Percentiles rank a stretch among this genome's conserved stretches.
Evolutionary conservation across 2,329 filamentous ascomycete species (phyloP).

Genomic region (Stachybotrys chlorohalonatus): DNA sequence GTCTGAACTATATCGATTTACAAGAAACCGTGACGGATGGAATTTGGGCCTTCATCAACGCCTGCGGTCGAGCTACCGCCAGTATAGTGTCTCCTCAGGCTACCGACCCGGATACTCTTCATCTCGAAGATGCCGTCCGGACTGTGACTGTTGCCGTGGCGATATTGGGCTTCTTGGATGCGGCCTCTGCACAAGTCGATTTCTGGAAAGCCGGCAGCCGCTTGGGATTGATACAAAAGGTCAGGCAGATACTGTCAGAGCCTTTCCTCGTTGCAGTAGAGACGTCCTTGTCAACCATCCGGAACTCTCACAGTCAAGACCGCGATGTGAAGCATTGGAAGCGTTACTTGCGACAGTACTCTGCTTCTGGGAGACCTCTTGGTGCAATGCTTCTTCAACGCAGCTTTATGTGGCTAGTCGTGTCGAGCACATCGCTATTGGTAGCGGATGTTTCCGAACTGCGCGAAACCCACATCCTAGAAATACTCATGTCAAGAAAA

Average conservation of each 20-base stretch:
- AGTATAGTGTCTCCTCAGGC: constrained; percentile 42
- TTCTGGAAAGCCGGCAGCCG: constrained; percentile 77
- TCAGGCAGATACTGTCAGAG: constrained; percentile 71
- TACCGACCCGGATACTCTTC: constrained; percentile 47
- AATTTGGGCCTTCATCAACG: constrained; percentile 63
- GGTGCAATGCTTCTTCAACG: constrained; percentile 87
- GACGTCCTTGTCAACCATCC: constrained; percentile 80
- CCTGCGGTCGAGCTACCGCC: constrained; percentile 56
- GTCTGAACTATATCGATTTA: constrained; percentile 60
- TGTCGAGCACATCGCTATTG: constrained; percentile 67
- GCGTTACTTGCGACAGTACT: constrained; percentile 74
- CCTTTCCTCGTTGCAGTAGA: constrained; percentile 79
- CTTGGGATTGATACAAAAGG: constrained; percentile 59
- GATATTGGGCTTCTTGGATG: constrained; percentile 82
- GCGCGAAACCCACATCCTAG: constrained; percentile 57
- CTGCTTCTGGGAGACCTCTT: constrained; percentile 67
- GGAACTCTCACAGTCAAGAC: constrained; percentile 63
- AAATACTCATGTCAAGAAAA: constrained; percentile 57
- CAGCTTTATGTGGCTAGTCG: constrained; percentile 78
- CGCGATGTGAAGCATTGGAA: constrained; percentile 75
- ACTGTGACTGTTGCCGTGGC: constrained; percentile 74
- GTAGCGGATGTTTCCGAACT: constrained; percentile 53
- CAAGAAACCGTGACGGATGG: constrained; percentile 57
- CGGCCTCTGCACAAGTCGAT: constrained; percentile 64
- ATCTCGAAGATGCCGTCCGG: constrained; percentile 56